These are phyloP conservation scores for Camellia lanceoleosa DNA, from an alignment of 148 eudicot species.

Conservation along the genomic window DNA sequence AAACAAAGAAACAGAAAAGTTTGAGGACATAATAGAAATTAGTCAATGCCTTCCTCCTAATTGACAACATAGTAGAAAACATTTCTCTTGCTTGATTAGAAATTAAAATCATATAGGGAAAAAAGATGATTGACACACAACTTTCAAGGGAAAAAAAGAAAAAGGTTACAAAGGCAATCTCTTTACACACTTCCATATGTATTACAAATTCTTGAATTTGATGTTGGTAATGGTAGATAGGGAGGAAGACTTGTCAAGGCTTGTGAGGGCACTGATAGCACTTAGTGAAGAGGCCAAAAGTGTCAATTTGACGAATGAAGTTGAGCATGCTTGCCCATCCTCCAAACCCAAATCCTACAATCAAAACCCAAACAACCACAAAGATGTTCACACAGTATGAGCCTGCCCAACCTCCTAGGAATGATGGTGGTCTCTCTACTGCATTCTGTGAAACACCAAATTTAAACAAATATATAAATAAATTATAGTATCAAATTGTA, in stretches of 20 bases:
- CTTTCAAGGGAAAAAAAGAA: slow-evolving; percentile 10
- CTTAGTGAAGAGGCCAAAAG: slow-evolving; percentile 81
- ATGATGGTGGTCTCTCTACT: slow-evolving; percentile 67
- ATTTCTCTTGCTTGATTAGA: background rate
- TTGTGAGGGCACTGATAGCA: slow-evolving; percentile 85
- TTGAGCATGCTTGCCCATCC: slow-evolving; percentile 91
- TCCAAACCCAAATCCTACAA: slow-evolving; percentile 83
- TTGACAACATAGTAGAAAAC: background rate
- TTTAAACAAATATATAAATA: background rate
- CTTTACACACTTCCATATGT: slow-evolving; percentile 43
- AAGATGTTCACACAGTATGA: slow-evolving; percentile 58
- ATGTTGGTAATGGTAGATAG: background rate
- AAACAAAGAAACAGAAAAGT: too few relatives aligned
- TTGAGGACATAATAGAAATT: too few relatives aligned
- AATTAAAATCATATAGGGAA: background rate
- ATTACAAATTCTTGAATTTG: slow-evolving; percentile 8
- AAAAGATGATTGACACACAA: slow-evolving; percentile 6
- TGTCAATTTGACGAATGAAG: slow-evolving; percentile 60
- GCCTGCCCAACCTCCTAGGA: slow-evolving; percentile 74
- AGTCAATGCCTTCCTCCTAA: too few relatives aligned
- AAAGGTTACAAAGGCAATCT: slow-evolving; percentile 20
- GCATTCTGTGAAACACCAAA: slow-evolving; percentile 49
- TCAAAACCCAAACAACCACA: slow-evolving; percentile 74
- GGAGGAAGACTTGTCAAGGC: slow-evolving; percentile 20
- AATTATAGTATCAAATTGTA: background rate